Base-by-base conservation (phyloP, 192 early-diverging fungal species). In the Backusella tarrabulga region DNA sequence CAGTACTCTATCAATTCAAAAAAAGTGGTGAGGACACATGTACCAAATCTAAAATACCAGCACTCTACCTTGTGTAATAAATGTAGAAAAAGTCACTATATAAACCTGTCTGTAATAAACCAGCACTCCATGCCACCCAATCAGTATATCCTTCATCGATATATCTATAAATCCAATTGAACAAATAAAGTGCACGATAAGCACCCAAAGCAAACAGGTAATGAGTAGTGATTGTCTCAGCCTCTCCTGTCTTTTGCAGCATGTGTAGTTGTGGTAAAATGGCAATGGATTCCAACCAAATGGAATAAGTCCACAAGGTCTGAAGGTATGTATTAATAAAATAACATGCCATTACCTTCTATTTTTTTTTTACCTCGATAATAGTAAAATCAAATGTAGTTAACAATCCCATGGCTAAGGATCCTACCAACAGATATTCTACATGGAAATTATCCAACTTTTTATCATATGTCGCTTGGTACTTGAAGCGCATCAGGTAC, bases 71-170 rank as follows among this genome's bases (percentile, higher is more conserved):
- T 79, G 77, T 85, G 34, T 88, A 94, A 86, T 99, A 99, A 67
- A 99, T 92, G 80, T 97, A 99, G 87, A 98, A 97, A 83, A 99
- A 99, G 85, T 99, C 98, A 79, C 90, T 92, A 79, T 98, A 99
- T 2, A 99, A 85, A 38, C 89, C 94, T 2, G 98, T 99, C 81
- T 99, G 98, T 38, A 99, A 86, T 21, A 95, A 76, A 41, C 98
- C 98, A 35, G 97, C 93, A 63, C 96, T 67, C 88, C 96, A 96
- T 36, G 93, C 90, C 77, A 98, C 93, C 85, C 88, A 92, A 79
- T 99, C 97, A 12, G 41, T 46, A n/a, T 67, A 40, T 12, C 9
- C 66, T n/a, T 79, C 73, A 70, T 50, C 44, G 32, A 36, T 26
- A 83, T 92, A 97, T 68, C 96, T 91, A 77, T 95, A 99, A 52